phyloP scores from a whole-genome alignment of 768 basidiomycete species.

The Boletus fagicola region DNA sequence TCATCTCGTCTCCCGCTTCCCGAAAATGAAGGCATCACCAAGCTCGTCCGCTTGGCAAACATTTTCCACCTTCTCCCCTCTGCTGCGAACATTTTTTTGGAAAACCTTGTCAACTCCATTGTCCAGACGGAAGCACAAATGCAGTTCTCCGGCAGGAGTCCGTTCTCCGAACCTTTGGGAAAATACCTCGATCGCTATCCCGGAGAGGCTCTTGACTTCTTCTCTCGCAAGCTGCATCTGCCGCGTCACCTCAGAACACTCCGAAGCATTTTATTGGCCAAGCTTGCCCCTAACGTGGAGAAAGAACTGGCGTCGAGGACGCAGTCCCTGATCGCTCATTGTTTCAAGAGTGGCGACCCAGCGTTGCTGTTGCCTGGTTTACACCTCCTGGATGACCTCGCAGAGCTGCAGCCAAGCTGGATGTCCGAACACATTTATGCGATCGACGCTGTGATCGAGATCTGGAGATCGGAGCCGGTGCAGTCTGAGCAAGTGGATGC shows the following conservation, averaged over 20 bases:
- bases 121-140: constrained; percentile 91
- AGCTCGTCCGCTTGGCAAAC: constrained; percentile 92
- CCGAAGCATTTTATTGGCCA: constrained; percentile 77
- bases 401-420: constrained; percentile 66
- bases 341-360: constrained; percentile 49
- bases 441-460: constrained; percentile 64
- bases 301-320: constrained; percentile 66
- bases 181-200: constrained; percentile 92
- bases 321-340: constrained; percentile 48
- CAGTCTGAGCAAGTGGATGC: constrained; percentile 43
- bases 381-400: constrained; percentile 73
- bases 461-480: constrained; percentile 63
- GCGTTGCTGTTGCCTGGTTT: constrained; percentile 66
- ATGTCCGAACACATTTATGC: constrained; percentile 63
- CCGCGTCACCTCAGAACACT: constrained; percentile 80
- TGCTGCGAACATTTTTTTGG: constrained; percentile 88
- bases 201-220: constrained; percentile 78
- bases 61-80: constrained; percentile 96
- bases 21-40: constrained; percentile 88
- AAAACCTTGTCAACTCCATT: constrained; percentile 80
- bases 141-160: constrained; percentile 85
- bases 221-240: constrained; percentile 75
- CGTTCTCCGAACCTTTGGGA: constrained; percentile 90
- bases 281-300: constrained; percentile 71
- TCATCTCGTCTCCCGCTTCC: constrained; percentile 77